Conservation (phyloP, 1,284 basidiomycete genomes). For the Wolfiporia cocos region DNA sequence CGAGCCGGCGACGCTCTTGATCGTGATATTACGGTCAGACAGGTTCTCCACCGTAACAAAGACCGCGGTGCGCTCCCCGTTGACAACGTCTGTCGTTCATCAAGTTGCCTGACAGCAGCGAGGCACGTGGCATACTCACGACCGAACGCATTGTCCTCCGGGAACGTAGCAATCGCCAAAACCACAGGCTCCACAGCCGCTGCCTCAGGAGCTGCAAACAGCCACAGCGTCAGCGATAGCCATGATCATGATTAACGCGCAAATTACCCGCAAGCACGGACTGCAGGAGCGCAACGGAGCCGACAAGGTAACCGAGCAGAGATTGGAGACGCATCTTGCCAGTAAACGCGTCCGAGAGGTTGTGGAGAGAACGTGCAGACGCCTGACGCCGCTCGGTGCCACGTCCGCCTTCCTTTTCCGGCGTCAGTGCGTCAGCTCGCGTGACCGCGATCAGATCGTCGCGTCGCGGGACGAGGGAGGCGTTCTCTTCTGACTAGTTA, state of each 20-base stretch:
- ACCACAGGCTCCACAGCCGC: slow-evolving; percentile 42
- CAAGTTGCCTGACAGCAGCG: background rate
- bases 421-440: slow-evolving; percentile 5
- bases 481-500: too few species aligned
- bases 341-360: slow-evolving; percentile 14
- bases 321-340: slow-evolving; percentile 24
- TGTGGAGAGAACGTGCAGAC: slow-evolving; percentile 10
- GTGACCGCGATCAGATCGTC: slow-evolving; percentile 11
- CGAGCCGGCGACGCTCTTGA: slow-evolving; percentile 66
- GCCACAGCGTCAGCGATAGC: background rate
- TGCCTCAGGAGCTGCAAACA: slow-evolving; percentile 10
- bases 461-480: too few species aligned
- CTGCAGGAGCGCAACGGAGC: slow-evolving; percentile 20
- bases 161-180: slow-evolving; percentile 60
- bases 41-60: slow-evolving; percentile 69
- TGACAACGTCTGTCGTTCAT: slow-evolving; percentile 62
- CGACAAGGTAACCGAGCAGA: slow-evolving; percentile 20
- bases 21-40: slow-evolving; percentile 70
- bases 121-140: slow-evolving; percentile 45
- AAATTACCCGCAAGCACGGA: slow-evolving; percentile 20
- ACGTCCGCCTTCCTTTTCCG: slow-evolving; percentile 8
- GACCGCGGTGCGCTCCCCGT: slow-evolving; percentile 79
- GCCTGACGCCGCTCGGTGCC: slow-evolving; percentile 4
- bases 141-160: slow-evolving; percentile 75
- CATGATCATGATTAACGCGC: too few species aligned